These are phyloP conservation scores for Sordariomycetes sp. DNA, from an alignment of 2,329 filamentous ascomycete species.

Conservation along the genomic window DNA sequence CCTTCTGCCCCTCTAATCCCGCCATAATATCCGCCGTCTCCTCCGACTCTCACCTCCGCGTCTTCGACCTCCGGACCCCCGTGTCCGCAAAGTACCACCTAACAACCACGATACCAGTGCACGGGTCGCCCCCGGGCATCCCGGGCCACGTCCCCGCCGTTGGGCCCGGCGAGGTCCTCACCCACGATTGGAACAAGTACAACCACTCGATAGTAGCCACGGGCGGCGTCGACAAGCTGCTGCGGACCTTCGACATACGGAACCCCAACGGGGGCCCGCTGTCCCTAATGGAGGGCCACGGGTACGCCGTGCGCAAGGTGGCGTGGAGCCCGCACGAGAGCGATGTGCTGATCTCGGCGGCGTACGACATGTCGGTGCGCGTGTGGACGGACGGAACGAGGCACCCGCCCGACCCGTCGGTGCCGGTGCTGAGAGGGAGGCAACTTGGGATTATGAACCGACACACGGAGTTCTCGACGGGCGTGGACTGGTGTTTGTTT, in stretches of 20 bases:
- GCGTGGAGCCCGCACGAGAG: slow-evolving; percentile 91
- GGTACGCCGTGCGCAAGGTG: slow-evolving; percentile 77
- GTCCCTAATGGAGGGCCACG: slow-evolving; percentile 67
- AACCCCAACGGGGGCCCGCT: slow-evolving; percentile 60
- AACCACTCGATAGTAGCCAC: slow-evolving; percentile 72
- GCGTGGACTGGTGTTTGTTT: slow-evolving; percentile 96
- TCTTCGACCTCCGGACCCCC: slow-evolving; percentile 87
- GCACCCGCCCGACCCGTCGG: slow-evolving; percentile 19
- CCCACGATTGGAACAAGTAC: slow-evolving; percentile 99
- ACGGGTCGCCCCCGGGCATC: slow-evolving; percentile 37
- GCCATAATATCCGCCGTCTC: slow-evolving; percentile 77
- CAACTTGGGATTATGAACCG: slow-evolving; percentile 80
- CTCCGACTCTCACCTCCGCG: slow-evolving; percentile 74
- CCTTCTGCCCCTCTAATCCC: slow-evolving; percentile 80
- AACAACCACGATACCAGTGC: slow-evolving; percentile 69
- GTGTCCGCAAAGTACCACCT: slow-evolving; percentile 80
- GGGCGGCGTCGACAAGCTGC: slow-evolving; percentile 73
- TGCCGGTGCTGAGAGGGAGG: slow-evolving; percentile 37
- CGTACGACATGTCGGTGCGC: slow-evolving; percentile 96
- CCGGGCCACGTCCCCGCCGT: slow-evolving; percentile 22
- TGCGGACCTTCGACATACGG: slow-evolving; percentile 85
- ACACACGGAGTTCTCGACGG: slow-evolving; percentile 92
- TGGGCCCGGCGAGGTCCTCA: slow-evolving; percentile 68
- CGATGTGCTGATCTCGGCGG: slow-evolving; percentile 75
- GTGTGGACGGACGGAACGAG: slow-evolving; percentile 71